Base-by-base conservation (phyloP, 306 rosid genomes). In the Rosa multiflora region DNA sequence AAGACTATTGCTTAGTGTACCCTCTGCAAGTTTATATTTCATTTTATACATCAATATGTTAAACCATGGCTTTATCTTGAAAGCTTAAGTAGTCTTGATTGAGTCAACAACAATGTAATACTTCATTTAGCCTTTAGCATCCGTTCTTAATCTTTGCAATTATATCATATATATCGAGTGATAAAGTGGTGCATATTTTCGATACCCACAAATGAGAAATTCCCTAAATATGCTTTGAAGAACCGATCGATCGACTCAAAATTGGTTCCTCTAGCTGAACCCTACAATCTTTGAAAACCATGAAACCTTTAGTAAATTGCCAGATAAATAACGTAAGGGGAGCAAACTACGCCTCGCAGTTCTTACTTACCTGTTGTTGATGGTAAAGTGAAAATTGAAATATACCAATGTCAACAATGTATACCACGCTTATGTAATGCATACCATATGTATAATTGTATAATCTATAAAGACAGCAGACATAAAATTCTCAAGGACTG, bases 1-100 rank as follows among this genome's bases (percentile, higher is more conserved):
- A 35, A 52, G 59, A 74, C 87, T 64, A 84, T 81, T 75, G 56
- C 82, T n/a, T 9, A 10, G 43, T 59, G 29, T 15, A 10, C 32
- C 44, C 55, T 6, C 23, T 75, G 26, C 43, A 13, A 56, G 10
- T 56, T 74, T 40, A 58, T 43, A 43, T 56, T 21, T 75, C 17
- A 12, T 58, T 56, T n/a, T 59, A 43, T 51, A 20, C 12, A 72
- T 29, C 12, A 5, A 3, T 48, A 43, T 12, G 73, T 43, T n/a
- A 69, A 48, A 69, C 73, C 26, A 18, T 43, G 18, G 5, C 9
- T 1, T 12, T 29, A 62, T 29, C 68, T 62, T 62, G 40, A 29
- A 62, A 29, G 18, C 42, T 62, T 26, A 26, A 62, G 13, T 62
- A 8, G 68, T 62, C 3, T 61, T 11, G 2, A 26, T 10, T 26